Base-by-base conservation (phyloP, 2,329 filamentous ascomycete genomes). In the Clarireedia monteithiana region DNA sequence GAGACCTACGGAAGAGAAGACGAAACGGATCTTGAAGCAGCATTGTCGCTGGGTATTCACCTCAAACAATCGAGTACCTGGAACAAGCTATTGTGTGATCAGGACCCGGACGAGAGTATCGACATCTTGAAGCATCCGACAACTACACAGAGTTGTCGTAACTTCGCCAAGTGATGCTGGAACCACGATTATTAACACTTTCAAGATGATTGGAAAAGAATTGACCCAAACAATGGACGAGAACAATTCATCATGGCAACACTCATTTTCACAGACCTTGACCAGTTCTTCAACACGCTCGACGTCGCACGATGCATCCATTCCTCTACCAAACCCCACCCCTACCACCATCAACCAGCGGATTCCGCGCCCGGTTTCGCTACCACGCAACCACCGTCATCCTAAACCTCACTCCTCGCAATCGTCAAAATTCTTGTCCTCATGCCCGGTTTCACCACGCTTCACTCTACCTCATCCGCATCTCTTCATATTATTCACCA, bases 151-250 rank as follows among this genome's bases (percentile, higher is more conserved):
- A 23, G 51, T 54, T 48, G 45, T 54, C 44, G 27, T 34, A 23
- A 40, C 4, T 39, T 15, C 6, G 23, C 15, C 48, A 30, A 64
- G 63, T 60, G 51, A 68, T 67, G 66, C 62, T 67, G 64, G 66
- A 67, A 60, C 61, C 60, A 66, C 62, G 63, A 62, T 52, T 61
- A 57, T 63, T 62, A 56, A 50, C 55, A 15, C 9, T 30, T 15
- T 27, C 24, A 47, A 30, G 24, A 47, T 27, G 44, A 47, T 47
- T 24, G 44, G 24, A 23, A 47, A 47, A 23, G 24, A 27, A 26
- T 26, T 24, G 15, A 27, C 20, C 23, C 6, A 23, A 17, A 38
- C 27, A 20, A 48, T 40, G 51, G 7, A 24, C 23, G 34, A 42
- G 15, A n/a, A 48, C 20, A n/a, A 9, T 2, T 47, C 24, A 30